Percentiles rank a stretch among this genome's conserved stretches.
Conservation (phyloP, 345 rosid genomes). For the Euclidium syriacum region DNA sequence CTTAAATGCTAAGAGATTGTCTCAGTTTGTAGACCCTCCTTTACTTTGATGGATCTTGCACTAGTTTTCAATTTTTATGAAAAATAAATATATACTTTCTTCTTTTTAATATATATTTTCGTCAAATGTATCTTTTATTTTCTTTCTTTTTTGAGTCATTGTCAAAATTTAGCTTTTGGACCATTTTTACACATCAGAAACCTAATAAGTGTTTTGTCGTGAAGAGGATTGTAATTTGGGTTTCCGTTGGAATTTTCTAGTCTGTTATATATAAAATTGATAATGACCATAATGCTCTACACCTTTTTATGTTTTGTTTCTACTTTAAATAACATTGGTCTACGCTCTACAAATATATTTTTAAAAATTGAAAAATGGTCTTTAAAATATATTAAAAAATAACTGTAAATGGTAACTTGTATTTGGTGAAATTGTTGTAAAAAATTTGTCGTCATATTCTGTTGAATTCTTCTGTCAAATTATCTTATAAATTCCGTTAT, state of each 20-base stretch:
- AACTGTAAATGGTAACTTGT: too few relatives aligned
- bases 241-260: conserved; percentile 22
- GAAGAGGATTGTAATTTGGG: conserved; percentile 14
- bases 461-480: too few relatives aligned
- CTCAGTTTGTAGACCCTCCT: conserved; percentile 4
- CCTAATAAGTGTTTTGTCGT: conserved; percentile 31
- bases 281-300: conserved; percentile 24
- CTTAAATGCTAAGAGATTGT: conserved; percentile 24
- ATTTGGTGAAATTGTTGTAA: too few relatives aligned
- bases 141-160: conserved; percentile 4
- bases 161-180: conserved; percentile 21
- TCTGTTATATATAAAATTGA: conserved; percentile 14
- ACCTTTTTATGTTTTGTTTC: conserved; percentile 12
- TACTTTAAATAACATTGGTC: conserved; percentile 9
- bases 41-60: conserved; percentile 10
- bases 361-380: background rate
- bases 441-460: too few relatives aligned
- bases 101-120: background rate
- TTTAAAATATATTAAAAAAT: background rate
- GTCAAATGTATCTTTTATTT: background rate
- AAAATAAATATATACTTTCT: background rate
- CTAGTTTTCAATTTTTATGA: conserved; percentile 2
- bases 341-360: background rate
- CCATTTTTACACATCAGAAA: conserved; percentile 33
- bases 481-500: too few relatives aligned